A percentile compares a stretch with the other conserved stretches of the same genome.
phyloP scores from a whole-genome alignment of 1,284 basidiomycete species.

The Rhizoctonia solani region DNA sequence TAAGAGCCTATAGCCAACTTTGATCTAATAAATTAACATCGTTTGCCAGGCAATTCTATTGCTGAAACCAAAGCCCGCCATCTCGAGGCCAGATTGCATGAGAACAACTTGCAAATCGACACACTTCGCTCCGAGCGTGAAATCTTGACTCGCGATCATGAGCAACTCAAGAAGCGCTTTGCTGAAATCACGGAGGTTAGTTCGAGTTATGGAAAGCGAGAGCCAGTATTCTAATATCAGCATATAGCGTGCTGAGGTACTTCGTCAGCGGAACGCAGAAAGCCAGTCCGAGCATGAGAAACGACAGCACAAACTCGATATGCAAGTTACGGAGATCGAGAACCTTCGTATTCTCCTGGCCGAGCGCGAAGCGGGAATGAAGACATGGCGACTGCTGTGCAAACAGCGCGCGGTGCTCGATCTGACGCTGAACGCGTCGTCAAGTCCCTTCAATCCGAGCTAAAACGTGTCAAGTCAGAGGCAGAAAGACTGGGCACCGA shows the following conservation, averaged over 20 bases:
- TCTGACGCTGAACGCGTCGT: conserved; percentile 65
- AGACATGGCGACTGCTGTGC: conserved; percentile 58
- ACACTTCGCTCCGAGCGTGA: conserved; percentile 73
- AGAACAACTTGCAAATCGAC: conserved; percentile 69
- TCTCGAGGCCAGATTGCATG: conserved; percentile 62
- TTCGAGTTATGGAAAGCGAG: conserved; percentile 18
- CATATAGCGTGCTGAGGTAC: conserved; percentile 56
- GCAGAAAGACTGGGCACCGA: conserved; percentile 77
- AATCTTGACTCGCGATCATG: conserved; percentile 65
- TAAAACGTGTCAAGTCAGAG: conserved; percentile 68
- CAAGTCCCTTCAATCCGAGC: conserved; percentile 65
- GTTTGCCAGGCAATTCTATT: conserved; percentile 56
- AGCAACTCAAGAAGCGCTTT: conserved; percentile 67
- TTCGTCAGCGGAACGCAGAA: conserved; percentile 61
- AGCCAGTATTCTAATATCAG: neutral
- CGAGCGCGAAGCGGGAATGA: conserved; percentile 64
- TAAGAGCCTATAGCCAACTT: conserved; percentile 45
- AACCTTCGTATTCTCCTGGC: conserved; percentile 67
- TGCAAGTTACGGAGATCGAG: conserved; percentile 69
- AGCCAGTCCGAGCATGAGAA: conserved; percentile 71
- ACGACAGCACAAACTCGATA: conserved; percentile 70
- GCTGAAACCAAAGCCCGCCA: conserved; percentile 70
- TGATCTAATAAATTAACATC: too few relatives aligned
- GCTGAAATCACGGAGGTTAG: conserved; percentile 66
- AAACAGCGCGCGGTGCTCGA: conserved; percentile 59